phyloP scores from a whole-genome alignment of 495 filamentous ascomycete species.

The Penicillium malachiteum region DNA sequence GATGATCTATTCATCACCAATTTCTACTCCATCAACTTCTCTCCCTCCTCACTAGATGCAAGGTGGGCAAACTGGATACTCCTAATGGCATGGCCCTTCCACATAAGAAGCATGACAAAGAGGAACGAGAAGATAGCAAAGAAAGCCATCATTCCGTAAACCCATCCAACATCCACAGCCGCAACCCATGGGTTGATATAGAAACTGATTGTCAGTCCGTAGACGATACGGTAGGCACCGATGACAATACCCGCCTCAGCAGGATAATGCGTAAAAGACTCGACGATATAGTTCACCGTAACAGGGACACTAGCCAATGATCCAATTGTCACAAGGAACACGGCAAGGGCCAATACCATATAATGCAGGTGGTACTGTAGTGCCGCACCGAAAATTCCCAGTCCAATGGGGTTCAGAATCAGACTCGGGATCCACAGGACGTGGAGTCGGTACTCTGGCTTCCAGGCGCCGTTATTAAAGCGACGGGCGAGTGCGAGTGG shows the following conservation, averaged over 20 bases:
- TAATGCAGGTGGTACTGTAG: constrained; percentile 51
- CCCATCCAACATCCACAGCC: constrained; percentile 48
- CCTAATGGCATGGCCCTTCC: constrained; percentile 31
- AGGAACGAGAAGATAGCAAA: constrained; percentile 41
- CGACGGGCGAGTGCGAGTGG: constrained; percentile 38
- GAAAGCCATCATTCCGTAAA: constrained; percentile 53
- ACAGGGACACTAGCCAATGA: constrained; percentile 42
- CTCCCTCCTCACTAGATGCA: constrained; percentile 28
- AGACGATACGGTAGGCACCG: constrained; percentile 40
- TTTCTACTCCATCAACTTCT: constrained; percentile 17
- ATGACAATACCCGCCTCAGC: constrained; percentile 43
- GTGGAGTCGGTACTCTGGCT: constrained; percentile 52
- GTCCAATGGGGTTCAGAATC: constrained; percentile 45
- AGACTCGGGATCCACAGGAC: constrained; percentile 45
- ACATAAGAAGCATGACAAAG: constrained; percentile 34
- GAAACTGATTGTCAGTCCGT: constrained; percentile 48
- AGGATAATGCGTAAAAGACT: constrained; percentile 44
- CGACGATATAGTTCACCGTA: constrained; percentile 49
- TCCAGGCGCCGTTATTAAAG: constrained; percentile 43
- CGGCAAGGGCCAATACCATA: constrained; percentile 45
- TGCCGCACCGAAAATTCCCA: constrained; percentile 48
- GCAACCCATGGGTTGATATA: constrained; percentile 48
- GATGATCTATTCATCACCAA: background rate
- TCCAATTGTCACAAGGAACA: constrained; percentile 44
- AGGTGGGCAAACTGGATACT: constrained; percentile 22